Percentiles rank a stretch among this genome's conserved stretches.
These are phyloP conservation scores for Aspergillus arachidicola DNA, from an alignment of 2,329 filamentous ascomycete species.

Conservation along the genomic window DNA sequence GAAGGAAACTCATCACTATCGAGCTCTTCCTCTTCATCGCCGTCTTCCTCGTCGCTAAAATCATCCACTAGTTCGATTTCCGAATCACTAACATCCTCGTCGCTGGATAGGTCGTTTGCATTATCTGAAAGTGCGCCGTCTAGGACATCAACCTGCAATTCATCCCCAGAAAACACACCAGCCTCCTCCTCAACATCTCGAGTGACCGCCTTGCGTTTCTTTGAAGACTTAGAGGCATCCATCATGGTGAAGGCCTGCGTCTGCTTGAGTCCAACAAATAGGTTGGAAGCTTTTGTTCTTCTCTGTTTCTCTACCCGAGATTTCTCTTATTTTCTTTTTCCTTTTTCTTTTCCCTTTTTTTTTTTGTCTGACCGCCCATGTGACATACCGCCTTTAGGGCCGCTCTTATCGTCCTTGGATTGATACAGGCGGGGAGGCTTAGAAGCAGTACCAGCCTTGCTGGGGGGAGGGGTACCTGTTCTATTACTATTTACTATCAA, in stretches of 20 bases:
- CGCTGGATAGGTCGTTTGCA: slow-evolving; percentile 42
- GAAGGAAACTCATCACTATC: slow-evolving; percentile 57
- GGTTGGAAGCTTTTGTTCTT: slow-evolving; percentile 11
- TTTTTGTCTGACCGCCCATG: slow-evolving; percentile 36
- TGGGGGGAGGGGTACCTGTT: background rate
- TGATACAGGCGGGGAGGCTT: background rate
- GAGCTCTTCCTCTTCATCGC: slow-evolving; percentile 52
- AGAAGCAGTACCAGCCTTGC: background rate
- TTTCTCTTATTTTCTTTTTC: background rate
- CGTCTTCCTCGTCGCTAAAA: slow-evolving; percentile 52
- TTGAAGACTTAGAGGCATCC: slow-evolving; percentile 44
- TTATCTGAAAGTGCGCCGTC: slow-evolving; percentile 48
- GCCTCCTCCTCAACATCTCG: slow-evolving; percentile 54
- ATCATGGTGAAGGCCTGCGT: slow-evolving; percentile 27
- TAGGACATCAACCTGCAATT: slow-evolving; percentile 53
- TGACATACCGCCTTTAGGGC: slow-evolving; percentile 34
- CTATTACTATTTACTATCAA: background rate
- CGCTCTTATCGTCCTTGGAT: slow-evolving; percentile 23
- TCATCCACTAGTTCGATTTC: slow-evolving; percentile 61
- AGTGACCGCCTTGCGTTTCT: slow-evolving; percentile 68
- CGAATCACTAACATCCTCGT: slow-evolving; percentile 44
- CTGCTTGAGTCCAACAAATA: background rate
- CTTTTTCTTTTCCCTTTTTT: background rate
- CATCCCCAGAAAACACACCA: slow-evolving; percentile 61
- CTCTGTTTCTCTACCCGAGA: slow-evolving; percentile 22